Evolutionary conservation across 2,329 filamentous ascomycete genomes (phyloP).

Genomic region (Nigrospora sphaerica): DNA sequence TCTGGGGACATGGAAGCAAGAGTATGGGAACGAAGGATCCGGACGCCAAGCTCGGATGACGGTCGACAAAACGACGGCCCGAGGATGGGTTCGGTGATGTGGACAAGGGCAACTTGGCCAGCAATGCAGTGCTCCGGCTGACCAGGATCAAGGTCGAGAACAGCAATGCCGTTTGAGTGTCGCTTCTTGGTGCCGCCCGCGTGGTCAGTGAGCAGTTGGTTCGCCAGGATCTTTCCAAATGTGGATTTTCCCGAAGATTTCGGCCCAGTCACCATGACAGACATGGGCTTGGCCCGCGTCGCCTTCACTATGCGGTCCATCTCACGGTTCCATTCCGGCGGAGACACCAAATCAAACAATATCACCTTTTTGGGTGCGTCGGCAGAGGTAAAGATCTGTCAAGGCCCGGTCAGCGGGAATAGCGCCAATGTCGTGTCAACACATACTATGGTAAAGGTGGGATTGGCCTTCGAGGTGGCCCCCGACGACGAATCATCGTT

Average conservation of each 20-base stretch:
- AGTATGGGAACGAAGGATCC: constrained; percentile 54
- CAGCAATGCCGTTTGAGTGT: constrained; percentile 31
- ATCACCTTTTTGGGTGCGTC: constrained; percentile 41
- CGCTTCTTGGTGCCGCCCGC: constrained; percentile 13
- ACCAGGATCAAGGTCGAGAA: constrained; percentile 72
- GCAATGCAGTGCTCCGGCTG: constrained; percentile 69
- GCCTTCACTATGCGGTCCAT: constrained; percentile 37
- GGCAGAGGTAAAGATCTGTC: constrained; percentile 44
- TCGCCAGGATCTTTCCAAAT: constrained; percentile 59
- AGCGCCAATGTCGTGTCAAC: background rate
- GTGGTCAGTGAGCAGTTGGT: constrained; percentile 53
- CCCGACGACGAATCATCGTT: constrained; percentile 31
- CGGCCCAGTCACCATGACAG: constrained; percentile 58
- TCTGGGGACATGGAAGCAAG: constrained; percentile 59
- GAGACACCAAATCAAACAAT: constrained; percentile 48
- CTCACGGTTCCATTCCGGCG: constrained; percentile 55
- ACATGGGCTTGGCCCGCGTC: constrained; percentile 26
- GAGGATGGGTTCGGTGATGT: constrained; percentile 54
- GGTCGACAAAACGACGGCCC: constrained; percentile 61
- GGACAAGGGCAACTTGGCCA: constrained; percentile 62
- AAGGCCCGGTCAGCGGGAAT: constrained; percentile 3
- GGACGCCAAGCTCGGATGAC: constrained; percentile 22
- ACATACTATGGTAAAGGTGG: constrained; percentile 45
- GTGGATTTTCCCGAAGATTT: constrained; percentile 73
- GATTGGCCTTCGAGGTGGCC: constrained; percentile 15